Base-by-base conservation (phyloP, 805 yeast genomes). In the Ogataea kodamae region DNA sequence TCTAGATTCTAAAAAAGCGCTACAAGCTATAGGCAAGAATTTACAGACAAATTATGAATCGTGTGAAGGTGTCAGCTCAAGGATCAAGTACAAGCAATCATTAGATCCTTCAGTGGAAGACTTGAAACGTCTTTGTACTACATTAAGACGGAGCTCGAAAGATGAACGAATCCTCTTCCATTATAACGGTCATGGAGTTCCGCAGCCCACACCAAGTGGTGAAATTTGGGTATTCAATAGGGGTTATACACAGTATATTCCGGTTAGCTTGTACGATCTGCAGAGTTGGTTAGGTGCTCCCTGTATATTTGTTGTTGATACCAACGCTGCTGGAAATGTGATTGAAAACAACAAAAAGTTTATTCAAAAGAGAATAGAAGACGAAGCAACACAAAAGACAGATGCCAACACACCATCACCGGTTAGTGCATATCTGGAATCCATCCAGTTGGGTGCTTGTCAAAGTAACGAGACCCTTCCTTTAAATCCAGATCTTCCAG, bases 261-360 rank as follows among this genome's bases (percentile, higher is more conserved):
- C 98, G 1, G 92, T 92, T 2, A 85, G 96, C 7, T 62, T 92
- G n/a, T 88, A 85, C 58, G 98, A 92, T 52, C 65, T 92, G 29
- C 98, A 92, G 52, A 81, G 94, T 4, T 92, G 98, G 98, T 65
- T 92, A 8, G 98, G 98, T 7, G 97, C 97, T 1, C 98, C 98
- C 0, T 90, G 95, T 34, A 83, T 92, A 12, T 89, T 83, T 59
- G 96, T 90, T 26, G 88, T 82, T 58, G 98, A 92, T 62, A 88
- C 97, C 57, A 85, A 81, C 49, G 83, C 85, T 39, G 97, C 98
- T 1, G 98, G 97, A 1, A 83, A 88, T 58, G 88, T 92, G 32
- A 84, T 92, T 7, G 78, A 76, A 40, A 90, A 90, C 57, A 92
- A 88, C 67, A 84, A 84, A 49, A 77, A 82, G 48, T 89, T 88